These are phyloP conservation scores for Fusarium sp. DNA, from an alignment of 2,329 filamentous ascomycete species.

Conservation along the genomic window DNA sequence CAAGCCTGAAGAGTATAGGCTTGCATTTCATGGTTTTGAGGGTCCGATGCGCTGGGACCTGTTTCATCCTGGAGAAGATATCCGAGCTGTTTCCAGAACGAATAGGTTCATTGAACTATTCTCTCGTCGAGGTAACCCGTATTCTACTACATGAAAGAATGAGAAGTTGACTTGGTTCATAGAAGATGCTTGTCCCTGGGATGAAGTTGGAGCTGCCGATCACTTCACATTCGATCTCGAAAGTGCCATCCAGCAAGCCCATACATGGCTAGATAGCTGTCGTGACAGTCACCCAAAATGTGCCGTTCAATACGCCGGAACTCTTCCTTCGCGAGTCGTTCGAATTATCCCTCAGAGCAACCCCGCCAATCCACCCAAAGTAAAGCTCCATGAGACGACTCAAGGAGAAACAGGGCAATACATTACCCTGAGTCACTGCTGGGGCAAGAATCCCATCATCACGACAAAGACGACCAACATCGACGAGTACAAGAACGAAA, in stretches of 20 bases:
- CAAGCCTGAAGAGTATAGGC: not conserved
- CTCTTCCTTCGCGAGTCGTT: not conserved
- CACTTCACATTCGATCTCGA: not conserved
- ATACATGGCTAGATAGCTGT: not conserved
- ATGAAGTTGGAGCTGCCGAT: not conserved
- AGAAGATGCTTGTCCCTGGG: constrained; percentile 3
- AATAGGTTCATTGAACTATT: not conserved
- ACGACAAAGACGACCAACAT: not conserved
- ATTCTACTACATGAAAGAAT: not conserved
- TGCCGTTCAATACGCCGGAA: not conserved
- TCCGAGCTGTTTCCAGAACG: not conserved
- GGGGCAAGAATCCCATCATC: constrained; percentile 10
- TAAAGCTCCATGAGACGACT: not conserved
- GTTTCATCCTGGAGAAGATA: not conserved
- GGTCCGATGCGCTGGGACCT: constrained; percentile 11
- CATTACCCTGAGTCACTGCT: constrained; percentile 2
- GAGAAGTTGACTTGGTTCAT: not conserved
- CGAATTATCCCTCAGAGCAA: not conserved
- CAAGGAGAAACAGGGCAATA: not conserved
- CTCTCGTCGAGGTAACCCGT: not conserved
- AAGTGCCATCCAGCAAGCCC: not conserved
- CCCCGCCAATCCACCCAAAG: not conserved
- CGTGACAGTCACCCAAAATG: not conserved
- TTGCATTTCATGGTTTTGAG: constrained; percentile 6
- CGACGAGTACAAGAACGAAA: not conserved